A percentile compares a stretch with the other conserved stretches of the same genome.
Evolutionary conservation across 1,284 basidiomycete genomes (phyloP).

Genomic region (Ganoderma sinense): DNA sequence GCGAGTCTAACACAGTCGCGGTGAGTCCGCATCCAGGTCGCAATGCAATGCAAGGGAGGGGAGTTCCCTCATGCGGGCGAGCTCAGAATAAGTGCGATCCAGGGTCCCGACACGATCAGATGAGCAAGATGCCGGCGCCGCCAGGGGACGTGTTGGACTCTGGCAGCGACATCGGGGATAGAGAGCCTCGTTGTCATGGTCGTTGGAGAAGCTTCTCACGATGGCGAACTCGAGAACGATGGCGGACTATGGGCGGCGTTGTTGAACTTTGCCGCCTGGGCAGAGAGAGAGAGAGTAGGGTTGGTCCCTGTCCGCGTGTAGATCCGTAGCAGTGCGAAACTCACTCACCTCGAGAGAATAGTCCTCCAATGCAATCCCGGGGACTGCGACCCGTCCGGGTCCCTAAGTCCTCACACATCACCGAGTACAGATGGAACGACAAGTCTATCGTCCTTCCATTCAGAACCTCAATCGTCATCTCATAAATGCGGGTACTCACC

Average conservation of each 20-base stretch:
- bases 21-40: background rate
- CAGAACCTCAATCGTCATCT: too few relatives aligned
- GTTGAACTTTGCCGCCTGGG: background rate
- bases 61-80: background rate
- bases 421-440: too few relatives aligned
- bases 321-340: background rate
- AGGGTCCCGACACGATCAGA: background rate
- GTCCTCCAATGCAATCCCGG: too few relatives aligned
- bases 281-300: background rate
- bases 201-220: background rate
- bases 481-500: background rate
- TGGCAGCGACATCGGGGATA: background rate
- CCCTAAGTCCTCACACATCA: too few relatives aligned
- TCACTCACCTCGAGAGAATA: too few relatives aligned
- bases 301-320: background rate
- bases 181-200: background rate
- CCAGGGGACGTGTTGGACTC: background rate
- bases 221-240: background rate
- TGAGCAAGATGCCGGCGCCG: background rate
- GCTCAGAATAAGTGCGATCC: background rate
- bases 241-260: background rate
- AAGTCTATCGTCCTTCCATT: too few relatives aligned
- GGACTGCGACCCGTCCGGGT: too few relatives aligned
- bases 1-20: background rate
- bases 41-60: background rate